Evolutionary conservation across 2,329 filamentous ascomycete species (phyloP), one percentile per base, ranked within the genome.

Genomic region (Phialophora chinensis): DNA sequence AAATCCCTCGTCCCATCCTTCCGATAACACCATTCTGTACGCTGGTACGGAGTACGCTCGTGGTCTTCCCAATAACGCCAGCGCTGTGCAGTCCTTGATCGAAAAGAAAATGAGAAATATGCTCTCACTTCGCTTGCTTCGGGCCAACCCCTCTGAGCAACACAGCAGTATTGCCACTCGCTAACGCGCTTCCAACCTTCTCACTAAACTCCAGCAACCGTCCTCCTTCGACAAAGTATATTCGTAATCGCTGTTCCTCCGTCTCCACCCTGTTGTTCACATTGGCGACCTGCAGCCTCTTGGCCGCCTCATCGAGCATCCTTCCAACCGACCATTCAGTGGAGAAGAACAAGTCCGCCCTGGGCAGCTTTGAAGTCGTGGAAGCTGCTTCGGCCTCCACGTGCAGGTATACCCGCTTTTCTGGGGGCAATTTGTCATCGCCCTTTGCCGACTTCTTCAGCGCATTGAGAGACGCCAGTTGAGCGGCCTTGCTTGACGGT

Each of bases 161-260:
- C 27, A 98, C 93, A 70, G 99, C 87, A 11, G 93, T 97, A 76
- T 99, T 94, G 1, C 95, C 95, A 72, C 87, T 93, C 70, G 87
- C 87, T 66, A 96, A 82, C 14, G 84, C 84, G 60, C 84, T 83
- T 4, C 92, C 93, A 63, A 97, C 83, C 82, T 94, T 93, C 79
- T 97, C 93, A 27, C 86, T 88, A 74, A 96, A 99, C 67, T 95
- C 93, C 69, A 99, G 78, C 69, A 99, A 78, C 65, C 92, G 83
- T 0, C 95, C 95, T 0, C 90, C 91, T 76, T 99, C 93, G 0
- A 99, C 91, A 76, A 98, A 93, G 75, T 97, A 99, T 0, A 99
- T 88, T 8, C 95, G 82, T 71, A 99, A 77, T 78, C 90, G 90
- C 66, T 93, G 89, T 76, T 90, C 88, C 80, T 82, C 79, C 4